Conservation (phyloP, 2,329 filamentous ascomycete genomes). For the Claviceps cyperi region DNA sequence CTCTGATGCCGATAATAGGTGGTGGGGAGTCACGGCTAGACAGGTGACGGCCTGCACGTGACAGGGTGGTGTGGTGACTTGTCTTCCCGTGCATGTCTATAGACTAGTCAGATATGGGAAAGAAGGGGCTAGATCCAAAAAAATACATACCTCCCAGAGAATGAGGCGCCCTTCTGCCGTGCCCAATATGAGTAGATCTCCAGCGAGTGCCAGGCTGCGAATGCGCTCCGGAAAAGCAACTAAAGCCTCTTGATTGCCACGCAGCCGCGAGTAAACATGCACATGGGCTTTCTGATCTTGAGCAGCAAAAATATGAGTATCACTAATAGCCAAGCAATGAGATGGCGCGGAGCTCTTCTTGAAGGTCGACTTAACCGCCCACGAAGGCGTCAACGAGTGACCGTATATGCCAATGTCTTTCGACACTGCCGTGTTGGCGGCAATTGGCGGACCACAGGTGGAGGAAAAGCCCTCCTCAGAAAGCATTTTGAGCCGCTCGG, state of each 20-base stretch:
- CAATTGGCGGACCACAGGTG: slow-evolving; percentile 40
- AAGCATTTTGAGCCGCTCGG: slow-evolving; percentile 28
- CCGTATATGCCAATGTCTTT: slow-evolving; percentile 81
- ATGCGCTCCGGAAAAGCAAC: slow-evolving; percentile 83
- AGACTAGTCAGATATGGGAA: slow-evolving; percentile 6
- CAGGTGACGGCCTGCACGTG: slow-evolving; percentile 72
- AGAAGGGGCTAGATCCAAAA: neutral
- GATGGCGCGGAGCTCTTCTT: slow-evolving; percentile 81
- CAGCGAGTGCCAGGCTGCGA: slow-evolving; percentile 58
- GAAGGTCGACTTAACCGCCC: slow-evolving; percentile 61
- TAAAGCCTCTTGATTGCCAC: slow-evolving; percentile 75
- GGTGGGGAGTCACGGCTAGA: slow-evolving; percentile 55
- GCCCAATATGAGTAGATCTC: slow-evolving; percentile 62
- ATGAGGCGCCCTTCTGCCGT: slow-evolving; percentile 76
- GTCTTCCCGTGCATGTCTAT: slow-evolving; percentile 59
- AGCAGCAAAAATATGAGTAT: slow-evolving; percentile 77
- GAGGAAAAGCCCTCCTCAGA: slow-evolving; percentile 46
- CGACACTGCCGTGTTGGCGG: slow-evolving; percentile 47
- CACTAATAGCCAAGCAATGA: slow-evolving; percentile 67
- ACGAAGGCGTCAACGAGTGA: slow-evolving; percentile 66
- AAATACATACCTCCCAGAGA: slow-evolving; percentile 70
- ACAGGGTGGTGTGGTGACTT: slow-evolving; percentile 59
- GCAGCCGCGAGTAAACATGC: slow-evolving; percentile 76
- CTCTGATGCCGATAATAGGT: slow-evolving; percentile 63
- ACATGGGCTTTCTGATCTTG: slow-evolving; percentile 85